A percentile compares a stretch with the other conserved stretches of the same genome.
These are phyloP conservation scores for Lactuca sativa DNA, from an alignment of 129 eudicot species.

Conservation along the genomic window DNA sequence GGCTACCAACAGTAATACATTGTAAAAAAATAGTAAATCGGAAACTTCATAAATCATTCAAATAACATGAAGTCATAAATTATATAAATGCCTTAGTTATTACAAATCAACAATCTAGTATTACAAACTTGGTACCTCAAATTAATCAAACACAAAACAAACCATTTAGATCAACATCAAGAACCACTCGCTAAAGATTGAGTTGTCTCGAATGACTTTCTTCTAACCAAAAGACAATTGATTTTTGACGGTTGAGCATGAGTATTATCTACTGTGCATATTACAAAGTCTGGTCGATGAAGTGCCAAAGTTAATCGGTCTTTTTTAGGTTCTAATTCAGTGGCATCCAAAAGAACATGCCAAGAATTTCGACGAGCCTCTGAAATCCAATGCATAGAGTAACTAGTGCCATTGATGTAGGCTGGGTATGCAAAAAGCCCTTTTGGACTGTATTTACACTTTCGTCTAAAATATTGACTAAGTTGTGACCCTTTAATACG, in stretches of 20 bases:
- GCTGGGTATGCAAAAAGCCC: conserved; percentile 83
- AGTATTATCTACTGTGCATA: conserved; percentile 56
- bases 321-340: conserved; percentile 49
- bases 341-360: conserved; percentile 82
- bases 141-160: conserved; percentile 24
- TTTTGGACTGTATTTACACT: conserved; percentile 61
- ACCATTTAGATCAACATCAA: conserved; percentile 16
- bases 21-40: no score
- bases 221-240: conserved; percentile 68
- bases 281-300: conserved; percentile 75
- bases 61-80: not conserved
- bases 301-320: conserved; percentile 58
- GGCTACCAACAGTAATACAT: no score
- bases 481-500: conserved; percentile 88
- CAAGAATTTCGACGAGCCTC: conserved; percentile 78
- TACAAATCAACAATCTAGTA: conserved; percentile 18
- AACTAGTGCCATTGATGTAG: conserved; percentile 50
- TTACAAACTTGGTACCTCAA: conserved; percentile 18
- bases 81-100: not conserved
- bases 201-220: conserved; percentile 63
- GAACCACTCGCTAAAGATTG: conserved; percentile 30
- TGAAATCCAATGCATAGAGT: conserved; percentile 88
- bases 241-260: conserved; percentile 68
- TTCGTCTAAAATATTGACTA: conserved; percentile 75
- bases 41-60: no score